Evolutionary conservation across 73 alveolate species (phyloP), one percentile per base, ranked within the genome.

Genomic region (Paramecium sexaurelia): DNA sequence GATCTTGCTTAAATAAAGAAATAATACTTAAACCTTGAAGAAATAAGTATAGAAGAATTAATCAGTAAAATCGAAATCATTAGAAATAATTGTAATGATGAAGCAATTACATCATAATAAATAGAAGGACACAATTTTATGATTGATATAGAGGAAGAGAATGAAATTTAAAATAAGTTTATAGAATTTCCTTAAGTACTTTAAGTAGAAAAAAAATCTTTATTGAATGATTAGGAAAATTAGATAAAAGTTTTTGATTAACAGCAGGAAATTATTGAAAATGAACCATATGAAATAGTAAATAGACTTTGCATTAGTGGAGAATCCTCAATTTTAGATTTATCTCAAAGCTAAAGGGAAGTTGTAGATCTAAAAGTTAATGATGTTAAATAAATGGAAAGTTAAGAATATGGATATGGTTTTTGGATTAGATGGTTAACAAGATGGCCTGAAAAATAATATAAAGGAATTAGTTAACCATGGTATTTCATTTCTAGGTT

Each of bases 401-500:
- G 2, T 4, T 33, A 1, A 3, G 88, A 75, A 75, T 75, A 75
- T 40, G 88, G 88, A 2, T 75, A 75, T 75, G 88, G 88, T 29
- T 75, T 26, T 27, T 75, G 88, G 88, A 35, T 26, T 19, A 29
- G 88, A 37, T 75, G 57, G 68, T 35, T 75, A 6, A 75, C 88
- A 5, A 3, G 43, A 35, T 75, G 35, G 55, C 88, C 88, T n/a
- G 69, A 75, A 15, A 0, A 37, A 7, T 37, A 29, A 7, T 7
- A 7, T 3, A 9, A 24, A 37, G 88, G 88, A 0, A 27, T 37
- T 7, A 37, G 40, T 36, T 7, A 75, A 33, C 88, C 88, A 75
- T 75, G 88, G 88, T 75, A 75, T 37, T 75, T 75, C 40, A 35
- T 75, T 0, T 35, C 68, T 10, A 75, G 88, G 35, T 75, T 75